Base-by-base conservation (phyloP, 306 rosid genomes). In the Acacia acuminata region DNA sequence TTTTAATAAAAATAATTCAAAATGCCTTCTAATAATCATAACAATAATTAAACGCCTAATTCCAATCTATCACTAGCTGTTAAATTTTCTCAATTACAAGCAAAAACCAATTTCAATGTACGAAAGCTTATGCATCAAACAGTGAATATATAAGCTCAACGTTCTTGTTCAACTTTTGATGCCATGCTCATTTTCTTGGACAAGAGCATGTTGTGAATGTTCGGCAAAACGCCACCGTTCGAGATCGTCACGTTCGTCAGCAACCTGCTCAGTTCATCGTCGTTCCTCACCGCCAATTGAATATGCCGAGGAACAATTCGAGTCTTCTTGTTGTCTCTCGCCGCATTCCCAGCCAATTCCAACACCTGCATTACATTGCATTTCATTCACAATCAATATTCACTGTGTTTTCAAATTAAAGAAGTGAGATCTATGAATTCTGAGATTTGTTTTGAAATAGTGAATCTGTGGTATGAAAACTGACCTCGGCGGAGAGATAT, bases 201-300 rank as follows among this genome's bases (percentile, higher is more conserved):
- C 75, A 71, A 44, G 56, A 71, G 75, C 75, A 71, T 5, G 22
- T 13, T 43, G 55, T 44, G 56, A 44, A 43, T 71, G 36, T 22
- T 71, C 0, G 56, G 55, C 75, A 71, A 38, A 68, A 68, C 73
- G 48, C 73, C 73, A 3, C 48, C 73, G 73, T 3, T 67, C 10
- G 73, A 68, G 73, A 68, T 68, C 15, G 73, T 68, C 27, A 68
- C 73, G 12, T 32, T 68, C 15, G 7, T 9, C 24, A 67, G 25
- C 47, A 67, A 67, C 27, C 48, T 68, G 1, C 73, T 40, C 25
- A 68, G 27, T 3, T 68, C 73, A n/a, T 68, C 30, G 27, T 68
- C 73, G 47, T 68, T 68, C 73, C 73, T 68, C 25, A 68, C 73
- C 7, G 73, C 73, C 73, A 68, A 38, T 38, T 68, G 73, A 38